Evolutionary conservation across 805 yeast species (phyloP).

Genomic region (Suhomyces xylopsoci): DNA sequence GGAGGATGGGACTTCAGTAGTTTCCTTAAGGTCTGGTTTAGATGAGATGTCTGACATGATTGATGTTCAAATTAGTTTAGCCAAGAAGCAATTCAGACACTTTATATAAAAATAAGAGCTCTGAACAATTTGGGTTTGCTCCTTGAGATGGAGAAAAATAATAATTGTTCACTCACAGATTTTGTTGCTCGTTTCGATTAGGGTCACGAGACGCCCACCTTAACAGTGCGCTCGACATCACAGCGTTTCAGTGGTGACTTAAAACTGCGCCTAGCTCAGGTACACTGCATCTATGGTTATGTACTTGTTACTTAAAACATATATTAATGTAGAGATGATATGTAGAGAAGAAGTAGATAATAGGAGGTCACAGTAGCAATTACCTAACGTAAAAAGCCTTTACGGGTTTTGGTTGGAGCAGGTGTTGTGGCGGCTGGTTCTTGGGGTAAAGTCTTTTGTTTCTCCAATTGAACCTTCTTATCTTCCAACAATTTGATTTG

Average conservation of each 20-base stretch:
- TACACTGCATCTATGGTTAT: neutral
- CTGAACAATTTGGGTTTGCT: neutral
- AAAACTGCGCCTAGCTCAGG: neutral
- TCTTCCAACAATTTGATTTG: slow-evolving; percentile 90
- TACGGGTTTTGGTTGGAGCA: slow-evolving; percentile 59
- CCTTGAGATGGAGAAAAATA: neutral
- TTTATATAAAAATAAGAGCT: neutral
- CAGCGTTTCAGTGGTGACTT: neutral
- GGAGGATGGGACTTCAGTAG: neutral
- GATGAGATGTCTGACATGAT: slow-evolving; percentile 3
- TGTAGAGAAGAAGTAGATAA: neutral
- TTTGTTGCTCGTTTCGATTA: neutral
- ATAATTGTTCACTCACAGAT: slow-evolving; percentile 3
- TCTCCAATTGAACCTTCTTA: slow-evolving; percentile 77
- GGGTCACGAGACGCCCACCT: neutral
- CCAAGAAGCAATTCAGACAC: neutral
- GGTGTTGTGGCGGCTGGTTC: slow-evolving; percentile 49
- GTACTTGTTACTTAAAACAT: neutral
- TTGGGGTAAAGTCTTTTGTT: slow-evolving; percentile 49
- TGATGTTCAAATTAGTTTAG: neutral
- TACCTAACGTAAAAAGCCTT: slow-evolving; percentile 70
- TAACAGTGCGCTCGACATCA: neutral
- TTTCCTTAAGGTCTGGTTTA: neutral
- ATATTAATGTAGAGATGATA: neutral
- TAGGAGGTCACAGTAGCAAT: neutral